Percentiles rank a stretch among this genome's conserved stretches.
These are phyloP conservation scores for Nymphaea thermarum DNA, from an alignment of 164 flowering plant genomes.

Conservation along the genomic window DNA sequence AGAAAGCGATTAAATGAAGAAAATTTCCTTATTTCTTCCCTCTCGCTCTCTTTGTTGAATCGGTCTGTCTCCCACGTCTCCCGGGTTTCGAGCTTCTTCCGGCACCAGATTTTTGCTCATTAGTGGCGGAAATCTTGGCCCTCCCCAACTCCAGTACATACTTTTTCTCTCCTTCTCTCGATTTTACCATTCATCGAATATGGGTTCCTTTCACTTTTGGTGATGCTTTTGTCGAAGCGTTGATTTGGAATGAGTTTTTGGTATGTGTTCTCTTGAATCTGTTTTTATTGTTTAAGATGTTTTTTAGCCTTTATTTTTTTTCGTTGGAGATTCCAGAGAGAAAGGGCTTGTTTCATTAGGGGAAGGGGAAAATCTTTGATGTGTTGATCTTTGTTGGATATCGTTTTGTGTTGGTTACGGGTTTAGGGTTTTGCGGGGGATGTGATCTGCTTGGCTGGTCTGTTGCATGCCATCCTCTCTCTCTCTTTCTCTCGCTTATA, in stretches of 20 bases:
- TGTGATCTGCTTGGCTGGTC: background rate
- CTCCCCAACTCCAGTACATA: background rate
- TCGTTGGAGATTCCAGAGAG: background rate
- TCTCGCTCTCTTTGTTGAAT: background rate
- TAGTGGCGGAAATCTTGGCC: background rate
- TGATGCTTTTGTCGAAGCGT: background rate
- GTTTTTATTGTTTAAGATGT: too few species aligned
- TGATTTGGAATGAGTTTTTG: background rate
- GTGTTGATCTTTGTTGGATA: background rate
- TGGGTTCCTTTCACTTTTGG: background rate
- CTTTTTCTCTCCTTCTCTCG: background rate
- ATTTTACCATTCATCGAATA: background rate
- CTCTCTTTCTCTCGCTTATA: constrained; percentile 8
- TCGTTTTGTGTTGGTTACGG: background rate
- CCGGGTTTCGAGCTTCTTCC: background rate
- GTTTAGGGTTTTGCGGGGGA: background rate
- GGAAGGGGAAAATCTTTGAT: background rate
- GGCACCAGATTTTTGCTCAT: background rate
- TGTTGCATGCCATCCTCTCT: constrained; percentile 1
- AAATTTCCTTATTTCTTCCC: background rate
- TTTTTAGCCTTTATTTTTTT: background rate
- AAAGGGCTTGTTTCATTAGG: background rate
- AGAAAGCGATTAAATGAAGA: too few species aligned
- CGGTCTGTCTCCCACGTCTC: background rate
- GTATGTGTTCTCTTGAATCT: too few species aligned